Base-by-base conservation (phyloP, 2,329 filamentous ascomycete genomes). In the Bipolaris gigantea region DNA sequence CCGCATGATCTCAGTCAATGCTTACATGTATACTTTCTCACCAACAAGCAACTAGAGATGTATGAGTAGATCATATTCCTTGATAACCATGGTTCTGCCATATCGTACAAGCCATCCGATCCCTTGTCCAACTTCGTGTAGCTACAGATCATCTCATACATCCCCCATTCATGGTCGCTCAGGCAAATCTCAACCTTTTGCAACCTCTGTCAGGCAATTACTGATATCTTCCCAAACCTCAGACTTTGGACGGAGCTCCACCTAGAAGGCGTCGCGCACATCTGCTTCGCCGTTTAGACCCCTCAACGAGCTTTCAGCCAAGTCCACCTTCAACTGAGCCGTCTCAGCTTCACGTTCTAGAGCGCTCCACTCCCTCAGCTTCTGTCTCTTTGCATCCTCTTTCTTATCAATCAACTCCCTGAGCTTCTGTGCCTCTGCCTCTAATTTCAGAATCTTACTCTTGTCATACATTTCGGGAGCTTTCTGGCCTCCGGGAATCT, bases 241-340 rank as follows among this genome's bases (percentile, higher is more conserved):
- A 13, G 27, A 11, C 13, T 30, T 5, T 30, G 10, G 4, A 30
- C 27, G 10, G 27, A 30, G 27, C 53, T 74, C 72, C 10, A 64
- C 33, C 60, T 70, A 75, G 49, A 74, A 75, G 8, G 73, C 72
- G 56, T 72, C 73, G 41, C 74, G 71, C 35, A 69, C 65, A 55
- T 74, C 73, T 9, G 65, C 64, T 51, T 77, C 76, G 11, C 72
- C 76, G 47, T 72, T 76, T 53, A 78, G 58, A 11, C 64, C 68
- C 52, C 75, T 70, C 53, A 81, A 54, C n/a, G 75, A 75, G 58
- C 76, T 67, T 60, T 81, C 79, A 1, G 79, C 79, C 57, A 81
- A 65, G 48, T 79, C 76, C 23, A 74, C 74, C 56, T 76, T 74
- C 48, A 80, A 56, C 23, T 73, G 74, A n/a, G 77, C 76, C 27